Percentiles rank a stretch among this genome's conserved stretches.
phyloP scores from a whole-genome alignment of 495 filamentous ascomycete genomes.

The Pseudoneurospora amorphoporcata region DNA sequence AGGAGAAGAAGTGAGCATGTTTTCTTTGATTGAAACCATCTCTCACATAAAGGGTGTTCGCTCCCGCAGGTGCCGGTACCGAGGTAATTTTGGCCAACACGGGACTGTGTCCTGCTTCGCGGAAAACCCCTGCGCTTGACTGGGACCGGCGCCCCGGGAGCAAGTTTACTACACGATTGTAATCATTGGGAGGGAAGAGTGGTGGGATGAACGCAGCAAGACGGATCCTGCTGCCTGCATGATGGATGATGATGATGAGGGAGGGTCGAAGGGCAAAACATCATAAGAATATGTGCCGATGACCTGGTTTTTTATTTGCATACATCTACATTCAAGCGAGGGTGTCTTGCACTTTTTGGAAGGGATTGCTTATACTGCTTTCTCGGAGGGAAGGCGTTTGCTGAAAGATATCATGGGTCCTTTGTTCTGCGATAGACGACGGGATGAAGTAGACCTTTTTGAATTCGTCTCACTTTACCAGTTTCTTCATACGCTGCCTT shows the following conservation, averaged over 20 bases:
- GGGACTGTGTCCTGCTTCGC: background rate
- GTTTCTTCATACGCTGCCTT: background rate
- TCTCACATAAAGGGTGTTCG: background rate
- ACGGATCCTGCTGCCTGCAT: background rate
- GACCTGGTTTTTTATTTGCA: background rate
- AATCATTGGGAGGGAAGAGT: background rate
- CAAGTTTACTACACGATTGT: background rate
- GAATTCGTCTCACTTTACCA: background rate
- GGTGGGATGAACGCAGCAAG: background rate
- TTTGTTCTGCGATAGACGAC: background rate
- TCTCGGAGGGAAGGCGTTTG: background rate
- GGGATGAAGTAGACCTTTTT: conserved; percentile 1
- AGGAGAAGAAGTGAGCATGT: conserved; percentile 38
- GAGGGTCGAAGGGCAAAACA: background rate
- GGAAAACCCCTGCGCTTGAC: background rate
- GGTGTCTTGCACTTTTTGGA: background rate
- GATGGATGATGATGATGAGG: background rate
- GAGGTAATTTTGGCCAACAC: background rate
- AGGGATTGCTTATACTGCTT: background rate
- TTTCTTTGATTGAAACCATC: background rate
- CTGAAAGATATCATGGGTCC: background rate
- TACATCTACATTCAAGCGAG: background rate
- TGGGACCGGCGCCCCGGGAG: background rate
- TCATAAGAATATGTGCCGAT: background rate
- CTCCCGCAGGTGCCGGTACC: background rate